Base-by-base conservation (phyloP, 1,284 basidiomycete genomes). In the Leccinum ambiguum region DNA sequence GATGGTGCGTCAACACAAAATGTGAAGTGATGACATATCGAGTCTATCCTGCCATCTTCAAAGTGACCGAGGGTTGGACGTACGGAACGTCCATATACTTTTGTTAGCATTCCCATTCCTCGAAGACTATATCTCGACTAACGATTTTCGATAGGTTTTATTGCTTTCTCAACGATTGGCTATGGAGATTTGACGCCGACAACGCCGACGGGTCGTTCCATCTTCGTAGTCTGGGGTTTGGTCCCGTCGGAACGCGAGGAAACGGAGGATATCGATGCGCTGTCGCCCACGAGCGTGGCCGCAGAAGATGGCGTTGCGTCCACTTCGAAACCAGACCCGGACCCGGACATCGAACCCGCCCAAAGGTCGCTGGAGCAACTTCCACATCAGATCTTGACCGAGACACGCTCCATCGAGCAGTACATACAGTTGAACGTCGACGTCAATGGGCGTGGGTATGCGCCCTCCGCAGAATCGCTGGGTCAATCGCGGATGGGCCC, bases 141-240 rank as follows among this genome's bases (percentile, higher is more conserved):
- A 60, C 3, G 11, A 14, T 64, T 4, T 45, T 6, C 18, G 3
- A 26, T 66, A 86, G 85, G 85, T 70, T 82, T 88, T 70, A 77
- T 88, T 48, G 74, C 87, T 9, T 90, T 91, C 75, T 84, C 84
- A 0, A 89, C 87, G 0, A 84, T 90, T 30, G 90, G 91, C 4
- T 92, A 89, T 71, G 90, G 91, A 8, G 91, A 93, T 69, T 79
- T 82, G 41, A 72, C 82, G 0, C 90, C 90, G 0, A 73, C 76
- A 53, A 87, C 88, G 0, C 83, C 87, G 13, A 84, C 88, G 6
- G 92, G 92, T 3, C 83, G 91, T 26, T 86, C 89, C 6, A 82
- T 94, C 59, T 94, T 95, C 74, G 85, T 94, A 62, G 85, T 88
- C 8, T 94, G 93, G 93, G 89, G 91, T 0, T 76, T 95, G 57